Conservation (phyloP, 441 rosid genomes). For the Pelargonium exstipulatum region DNA sequence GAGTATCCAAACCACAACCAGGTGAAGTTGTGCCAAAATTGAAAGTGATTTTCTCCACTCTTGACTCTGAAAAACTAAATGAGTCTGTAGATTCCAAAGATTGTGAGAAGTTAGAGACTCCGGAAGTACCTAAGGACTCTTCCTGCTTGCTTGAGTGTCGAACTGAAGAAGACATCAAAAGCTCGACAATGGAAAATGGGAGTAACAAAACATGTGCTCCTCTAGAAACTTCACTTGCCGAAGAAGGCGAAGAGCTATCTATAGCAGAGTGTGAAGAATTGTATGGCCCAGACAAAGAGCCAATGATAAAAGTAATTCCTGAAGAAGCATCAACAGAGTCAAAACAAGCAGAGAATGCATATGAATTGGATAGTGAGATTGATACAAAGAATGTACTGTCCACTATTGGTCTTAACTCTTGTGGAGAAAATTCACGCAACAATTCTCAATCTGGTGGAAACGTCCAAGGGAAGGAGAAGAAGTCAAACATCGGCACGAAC, state of each 20-base stretch:
- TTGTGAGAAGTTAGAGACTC: conserved; percentile 28
- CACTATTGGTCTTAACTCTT: conserved; percentile 27
- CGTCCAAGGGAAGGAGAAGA: conserved; percentile 33
- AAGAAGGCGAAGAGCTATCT: conserved; percentile 52
- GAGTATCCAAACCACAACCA: conserved; percentile 37
- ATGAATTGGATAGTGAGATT: conserved; percentile 30
- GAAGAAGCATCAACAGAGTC: conserved; percentile 25
- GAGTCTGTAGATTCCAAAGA: conserved; percentile 27
- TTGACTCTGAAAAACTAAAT: conserved; percentile 39
- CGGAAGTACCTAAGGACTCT: conserved; percentile 27
- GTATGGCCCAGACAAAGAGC: conserved; percentile 84
- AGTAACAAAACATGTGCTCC: conserved; percentile 21
- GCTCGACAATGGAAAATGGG: conserved; percentile 27
- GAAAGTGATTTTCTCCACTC: conserved; percentile 66
- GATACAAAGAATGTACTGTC: conserved; percentile 21
- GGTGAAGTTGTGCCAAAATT: conserved; percentile 54
- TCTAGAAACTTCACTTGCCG: conserved; percentile 29
- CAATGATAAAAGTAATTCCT: conserved; percentile 44
- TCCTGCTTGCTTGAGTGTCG: conserved; percentile 16
- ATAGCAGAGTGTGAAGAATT: conserved; percentile 79
- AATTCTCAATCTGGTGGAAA: conserved; percentile 35
- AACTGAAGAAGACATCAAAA: conserved; percentile 18
- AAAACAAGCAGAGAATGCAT: conserved; percentile 27
- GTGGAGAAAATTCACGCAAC: conserved; percentile 29
- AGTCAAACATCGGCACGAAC: conserved; percentile 26